These are phyloP conservation scores for Eucalyptus virginea DNA, from an alignment of 345 rosid genomes.

Conservation along the genomic window DNA sequence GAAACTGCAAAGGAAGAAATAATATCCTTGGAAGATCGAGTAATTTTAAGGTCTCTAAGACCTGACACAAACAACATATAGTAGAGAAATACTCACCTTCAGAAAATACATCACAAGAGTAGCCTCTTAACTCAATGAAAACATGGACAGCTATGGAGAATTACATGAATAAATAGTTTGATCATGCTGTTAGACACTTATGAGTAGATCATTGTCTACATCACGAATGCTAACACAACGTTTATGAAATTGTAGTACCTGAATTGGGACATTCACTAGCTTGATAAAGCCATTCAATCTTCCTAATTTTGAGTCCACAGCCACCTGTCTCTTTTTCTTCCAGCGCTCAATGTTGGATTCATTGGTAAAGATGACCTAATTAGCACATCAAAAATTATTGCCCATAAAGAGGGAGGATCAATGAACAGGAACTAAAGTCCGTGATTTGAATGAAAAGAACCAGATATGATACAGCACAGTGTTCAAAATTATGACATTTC, in stretches of 20 bases:
- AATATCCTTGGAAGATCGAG: background rate
- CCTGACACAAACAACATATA: background rate
- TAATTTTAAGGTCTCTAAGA: background rate
- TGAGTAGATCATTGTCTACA: background rate
- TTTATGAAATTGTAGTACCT: conserved; percentile 27
- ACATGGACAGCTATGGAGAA: background rate
- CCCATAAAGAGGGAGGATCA: background rate
- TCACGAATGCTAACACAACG: background rate
- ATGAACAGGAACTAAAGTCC: background rate
- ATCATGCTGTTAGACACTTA: background rate
- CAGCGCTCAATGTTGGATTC: conserved; percentile 97
- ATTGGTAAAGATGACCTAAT: conserved; percentile 87
- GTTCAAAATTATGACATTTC: background rate
- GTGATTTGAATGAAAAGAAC: background rate
- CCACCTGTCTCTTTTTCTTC: conserved; percentile 90
- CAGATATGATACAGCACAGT: background rate
- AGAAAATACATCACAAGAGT: background rate
- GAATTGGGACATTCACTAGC: conserved; percentile 69
- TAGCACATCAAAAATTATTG: background rate
- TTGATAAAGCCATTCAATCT: conserved; percentile 74
- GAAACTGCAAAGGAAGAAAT: background rate
- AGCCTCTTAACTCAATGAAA: background rate
- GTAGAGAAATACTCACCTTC: background rate
- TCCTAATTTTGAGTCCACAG: conserved; percentile 86
- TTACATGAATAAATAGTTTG: background rate